A percentile compares a stretch with the other conserved stretches of the same genome.
phyloP scores from a whole-genome alignment of 352 stramenopile genomes.

The Pythium dissotocum region DNA sequence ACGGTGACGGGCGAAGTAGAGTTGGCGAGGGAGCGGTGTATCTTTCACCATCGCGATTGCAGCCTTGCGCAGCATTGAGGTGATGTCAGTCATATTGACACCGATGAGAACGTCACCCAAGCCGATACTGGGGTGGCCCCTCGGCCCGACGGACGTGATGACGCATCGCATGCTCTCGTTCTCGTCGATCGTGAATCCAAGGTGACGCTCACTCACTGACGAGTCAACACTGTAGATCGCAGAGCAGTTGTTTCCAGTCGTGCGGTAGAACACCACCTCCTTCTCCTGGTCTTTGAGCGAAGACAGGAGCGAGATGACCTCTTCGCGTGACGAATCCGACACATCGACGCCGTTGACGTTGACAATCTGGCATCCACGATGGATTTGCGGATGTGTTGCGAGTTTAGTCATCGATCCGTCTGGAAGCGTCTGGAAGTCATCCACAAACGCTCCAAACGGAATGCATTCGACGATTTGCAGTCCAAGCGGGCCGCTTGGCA shows the following conservation, averaged over 20 bases:
- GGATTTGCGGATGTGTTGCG: slow-evolving; percentile 34
- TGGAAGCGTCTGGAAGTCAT: slow-evolving; percentile 43
- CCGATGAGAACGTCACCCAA: slow-evolving; percentile 45
- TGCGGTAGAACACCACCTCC: slow-evolving; percentile 56
- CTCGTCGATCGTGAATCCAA: slow-evolving; percentile 39
- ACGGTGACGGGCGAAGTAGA: slow-evolving; percentile 38
- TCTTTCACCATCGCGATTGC: slow-evolving; percentile 34
- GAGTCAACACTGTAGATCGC: slow-evolving; percentile 35
- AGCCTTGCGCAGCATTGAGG: slow-evolving; percentile 33
- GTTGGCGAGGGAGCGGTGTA: slow-evolving; percentile 31
- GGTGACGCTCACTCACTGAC: slow-evolving; percentile 22
- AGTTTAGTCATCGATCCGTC: slow-evolving; percentile 44
- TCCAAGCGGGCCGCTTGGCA: slow-evolving; percentile 47
- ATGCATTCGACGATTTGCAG: slow-evolving; percentile 47
- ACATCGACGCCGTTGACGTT: slow-evolving; percentile 55
- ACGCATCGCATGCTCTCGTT: slow-evolving; percentile 41
- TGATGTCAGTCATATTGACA: slow-evolving; percentile 47
- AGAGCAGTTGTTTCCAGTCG: slow-evolving; percentile 26
- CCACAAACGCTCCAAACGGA: slow-evolving; percentile 47
- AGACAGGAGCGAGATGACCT: slow-evolving; percentile 38
- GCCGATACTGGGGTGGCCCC: slow-evolving; percentile 21
- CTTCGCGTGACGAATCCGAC: slow-evolving; percentile 36
- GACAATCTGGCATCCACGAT: slow-evolving; percentile 59
- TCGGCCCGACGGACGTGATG: slow-evolving; percentile 28
- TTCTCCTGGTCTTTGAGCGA: slow-evolving; percentile 50